phyloP scores from a whole-genome alignment of 805 yeast genomes.

The Saccharomycopsis vini region DNA sequence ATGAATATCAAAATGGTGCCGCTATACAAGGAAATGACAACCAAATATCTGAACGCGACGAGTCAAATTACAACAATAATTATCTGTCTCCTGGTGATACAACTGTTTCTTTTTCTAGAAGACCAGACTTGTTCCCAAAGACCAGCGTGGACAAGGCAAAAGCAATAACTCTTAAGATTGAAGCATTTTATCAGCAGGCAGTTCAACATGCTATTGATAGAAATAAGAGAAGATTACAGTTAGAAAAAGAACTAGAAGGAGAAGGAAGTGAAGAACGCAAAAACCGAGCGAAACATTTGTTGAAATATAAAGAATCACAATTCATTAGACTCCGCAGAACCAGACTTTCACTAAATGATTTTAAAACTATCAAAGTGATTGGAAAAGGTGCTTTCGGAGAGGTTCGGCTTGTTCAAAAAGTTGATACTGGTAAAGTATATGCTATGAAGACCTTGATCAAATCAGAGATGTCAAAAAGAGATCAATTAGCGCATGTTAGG shows the following conservation, averaged over 20 bases:
- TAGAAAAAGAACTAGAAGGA: slow-evolving; percentile 68
- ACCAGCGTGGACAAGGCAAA: slow-evolving; percentile 75
- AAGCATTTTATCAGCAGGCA: slow-evolving; percentile 76
- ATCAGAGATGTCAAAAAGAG: slow-evolving; percentile 90
- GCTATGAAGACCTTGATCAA: slow-evolving; percentile 91
- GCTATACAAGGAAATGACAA: too few relatives aligned
- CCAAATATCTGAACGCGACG: too few relatives aligned
- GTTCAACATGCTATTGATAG: slow-evolving; percentile 91
- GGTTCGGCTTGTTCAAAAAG: slow-evolving; percentile 87
- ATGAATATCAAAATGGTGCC: not conserved
- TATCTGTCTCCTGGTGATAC: not conserved
- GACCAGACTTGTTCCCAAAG: slow-evolving; percentile 70
- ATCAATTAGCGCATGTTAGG: slow-evolving; percentile 89
- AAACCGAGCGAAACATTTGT: slow-evolving; percentile 66
- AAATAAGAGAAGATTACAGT: slow-evolving; percentile 81
- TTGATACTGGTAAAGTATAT: slow-evolving; percentile 83
- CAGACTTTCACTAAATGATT: slow-evolving; percentile 71
- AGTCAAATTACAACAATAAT: not conserved
- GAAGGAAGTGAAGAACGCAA: slow-evolving; percentile 79
- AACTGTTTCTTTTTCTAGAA: slow-evolving; percentile 31
- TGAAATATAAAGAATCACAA: slow-evolving; percentile 85
- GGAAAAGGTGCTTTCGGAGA: slow-evolving; percentile 99
- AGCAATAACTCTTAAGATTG: slow-evolving; percentile 71
- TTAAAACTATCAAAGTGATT: slow-evolving; percentile 73
- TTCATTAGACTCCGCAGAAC: slow-evolving; percentile 80